These are phyloP conservation scores for Coniella vitis DNA, from an alignment of 2,329 filamentous ascomycete species.

Conservation along the genomic window DNA sequence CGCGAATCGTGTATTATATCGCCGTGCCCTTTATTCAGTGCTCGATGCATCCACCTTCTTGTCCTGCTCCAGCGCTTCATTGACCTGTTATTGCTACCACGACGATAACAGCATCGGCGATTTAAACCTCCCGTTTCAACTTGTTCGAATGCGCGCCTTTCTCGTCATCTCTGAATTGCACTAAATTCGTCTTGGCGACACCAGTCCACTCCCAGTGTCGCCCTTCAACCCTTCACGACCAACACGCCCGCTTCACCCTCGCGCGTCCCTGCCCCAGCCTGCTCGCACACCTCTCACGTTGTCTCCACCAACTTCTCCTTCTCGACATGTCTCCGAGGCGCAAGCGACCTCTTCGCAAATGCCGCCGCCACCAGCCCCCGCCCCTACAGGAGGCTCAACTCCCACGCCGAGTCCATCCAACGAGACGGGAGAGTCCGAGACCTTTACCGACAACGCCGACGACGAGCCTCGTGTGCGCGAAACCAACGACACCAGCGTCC, in stretches of 20 bases:
- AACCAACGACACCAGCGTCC: conserved; percentile 14
- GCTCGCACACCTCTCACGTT: conserved; percentile 1
- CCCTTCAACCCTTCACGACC: not conserved
- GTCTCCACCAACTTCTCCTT: conserved; percentile 6
- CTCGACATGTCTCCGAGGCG: conserved; percentile 18
- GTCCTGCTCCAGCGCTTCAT: not conserved
- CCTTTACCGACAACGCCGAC: conserved; percentile 15
- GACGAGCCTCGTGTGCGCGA: conserved; percentile 12
- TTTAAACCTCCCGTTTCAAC: conserved; percentile 3
- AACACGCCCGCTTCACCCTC: not conserved
- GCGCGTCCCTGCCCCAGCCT: not conserved
- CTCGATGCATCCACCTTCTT: conserved; percentile 14
- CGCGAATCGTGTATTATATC: too few relatives aligned
- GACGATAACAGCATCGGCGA: not conserved
- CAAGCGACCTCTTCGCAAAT: conserved; percentile 16
- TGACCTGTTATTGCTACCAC: conserved; percentile 2
- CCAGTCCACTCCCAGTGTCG: not conserved
- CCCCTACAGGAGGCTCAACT: conserved; percentile 13
- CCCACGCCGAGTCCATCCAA: conserved; percentile 14
- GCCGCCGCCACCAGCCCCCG: conserved; percentile 15
- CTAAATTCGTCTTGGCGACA: not conserved
- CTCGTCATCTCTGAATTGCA: conserved; percentile 1
- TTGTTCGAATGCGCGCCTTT: not conserved
- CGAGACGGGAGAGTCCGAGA: conserved; percentile 13
- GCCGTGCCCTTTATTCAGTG: not conserved